These are phyloP conservation scores for Boletus coccyginus DNA, from an alignment of 768 basidiomycete species.

Conservation along the genomic window DNA sequence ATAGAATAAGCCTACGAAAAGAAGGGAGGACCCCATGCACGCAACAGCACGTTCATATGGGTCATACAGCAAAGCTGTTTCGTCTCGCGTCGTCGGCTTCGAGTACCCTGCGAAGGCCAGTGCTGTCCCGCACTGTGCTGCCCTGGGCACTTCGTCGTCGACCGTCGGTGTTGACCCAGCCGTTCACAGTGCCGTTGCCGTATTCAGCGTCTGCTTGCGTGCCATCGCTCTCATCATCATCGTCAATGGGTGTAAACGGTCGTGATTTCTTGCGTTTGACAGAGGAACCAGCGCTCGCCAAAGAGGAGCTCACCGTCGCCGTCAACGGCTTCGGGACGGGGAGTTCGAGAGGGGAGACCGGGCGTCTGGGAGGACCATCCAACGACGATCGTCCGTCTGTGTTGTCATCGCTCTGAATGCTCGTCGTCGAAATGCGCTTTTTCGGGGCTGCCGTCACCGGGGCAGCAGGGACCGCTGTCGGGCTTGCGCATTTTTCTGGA, in stretches of 20 bases:
- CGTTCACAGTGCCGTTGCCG: slow-evolving; percentile 32
- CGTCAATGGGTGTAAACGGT: slow-evolving; percentile 42
- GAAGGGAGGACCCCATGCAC: slow-evolving; percentile 9
- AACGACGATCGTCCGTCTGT: slow-evolving; percentile 39
- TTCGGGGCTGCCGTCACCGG: slow-evolving; percentile 33
- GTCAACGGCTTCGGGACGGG: slow-evolving; percentile 38
- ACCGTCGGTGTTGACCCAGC: slow-evolving; percentile 58
- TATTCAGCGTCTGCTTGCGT: slow-evolving; percentile 73
- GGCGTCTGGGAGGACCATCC: slow-evolving; percentile 35
- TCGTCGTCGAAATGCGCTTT: slow-evolving; percentile 43
- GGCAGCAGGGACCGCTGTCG: slow-evolving; percentile 46
- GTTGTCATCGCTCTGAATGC: slow-evolving; percentile 36
- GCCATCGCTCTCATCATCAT: slow-evolving; percentile 62
- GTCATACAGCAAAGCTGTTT: slow-evolving; percentile 66
- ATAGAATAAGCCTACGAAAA: slow-evolving; percentile 35
- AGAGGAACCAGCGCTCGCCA: slow-evolving; percentile 21
- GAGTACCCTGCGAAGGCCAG: slow-evolving; percentile 31
- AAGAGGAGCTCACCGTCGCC: slow-evolving; percentile 34
- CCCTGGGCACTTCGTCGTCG: slow-evolving; percentile 44
- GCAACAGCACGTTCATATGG: slow-evolving; percentile 17
- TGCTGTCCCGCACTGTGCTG: slow-evolving; percentile 15
- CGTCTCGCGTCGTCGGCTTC: slow-evolving; percentile 55
- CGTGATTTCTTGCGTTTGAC: slow-evolving; percentile 55
- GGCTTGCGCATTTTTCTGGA: slow-evolving; percentile 88
- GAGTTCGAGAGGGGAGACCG: slow-evolving; percentile 25